Base-by-base conservation (phyloP, 2,329 filamentous ascomycete genomes). In the Fusarium haematococcum region DNA sequence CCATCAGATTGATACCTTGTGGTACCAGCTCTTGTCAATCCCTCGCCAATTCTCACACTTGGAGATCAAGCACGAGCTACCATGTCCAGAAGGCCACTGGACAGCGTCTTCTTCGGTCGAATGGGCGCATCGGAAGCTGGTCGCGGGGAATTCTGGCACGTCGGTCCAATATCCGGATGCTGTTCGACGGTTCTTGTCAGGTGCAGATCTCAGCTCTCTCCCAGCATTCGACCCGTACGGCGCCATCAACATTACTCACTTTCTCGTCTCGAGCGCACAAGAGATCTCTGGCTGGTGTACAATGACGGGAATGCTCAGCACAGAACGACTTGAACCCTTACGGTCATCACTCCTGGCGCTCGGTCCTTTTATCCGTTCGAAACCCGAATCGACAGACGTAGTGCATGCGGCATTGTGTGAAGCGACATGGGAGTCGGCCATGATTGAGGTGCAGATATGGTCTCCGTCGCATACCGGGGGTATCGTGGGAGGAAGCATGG, bases 21-120 rank as follows among this genome's bases (percentile, higher is more conserved):
- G 84, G 82, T 86, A 86, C 67, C 84, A 85, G 59, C 80, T 85
- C 59, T 75, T 85, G 13, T 83, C 81, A 2, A 77, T 83, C 18
- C 82, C 82, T 7, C 79, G 82, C 6, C 77, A 74, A 9, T 71
- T 84, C 16, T 83, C 82, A 1, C 80, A 86, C 50, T 76, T 86
- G 4, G 85, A 86, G 75, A 82, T 86, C 70, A 86, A 85, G 68
- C 83, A 85, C 62, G 81, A 84, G 18, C 76, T 86, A 5, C 85
- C 85, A 2, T 85, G 82, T 57, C 80, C 83, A 0, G 78, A 80
- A 54, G 78, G 79, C 16, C 78, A 79, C 63, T 86, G 85, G 85
- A 69, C 63, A 4, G 83, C 84, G 2, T 66, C 79, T 2, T 82
- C 84, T 2, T 77, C 83, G 10, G 78, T 78, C 2, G 80, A 83